phyloP scores from a whole-genome alignment of 2,329 filamentous ascomycete species.

The Penicillium sp. region DNA sequence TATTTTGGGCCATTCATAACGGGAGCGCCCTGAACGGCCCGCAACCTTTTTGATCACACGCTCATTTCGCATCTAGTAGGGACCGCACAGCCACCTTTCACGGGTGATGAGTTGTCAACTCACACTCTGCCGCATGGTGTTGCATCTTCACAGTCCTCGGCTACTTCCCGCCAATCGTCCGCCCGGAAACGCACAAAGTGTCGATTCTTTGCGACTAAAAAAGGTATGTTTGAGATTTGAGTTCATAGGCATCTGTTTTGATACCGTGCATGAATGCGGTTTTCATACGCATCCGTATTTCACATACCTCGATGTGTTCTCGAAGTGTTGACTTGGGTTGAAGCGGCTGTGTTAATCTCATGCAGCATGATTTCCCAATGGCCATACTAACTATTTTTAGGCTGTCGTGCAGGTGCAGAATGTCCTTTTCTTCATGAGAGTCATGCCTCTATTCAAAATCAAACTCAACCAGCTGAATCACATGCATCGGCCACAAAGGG shows the following conservation, averaged over 20 bases:
- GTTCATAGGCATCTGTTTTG: too few species aligned
- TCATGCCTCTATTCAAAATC: conserved; percentile 16
- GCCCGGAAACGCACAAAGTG: conserved; percentile 19
- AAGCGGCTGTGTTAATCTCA: background rate
- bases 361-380: too few species aligned
- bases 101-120: conserved; percentile 29
- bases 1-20: background rate
- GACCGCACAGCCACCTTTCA: conserved; percentile 15
- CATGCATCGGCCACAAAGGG: conserved; percentile 7
- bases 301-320: too few species aligned
- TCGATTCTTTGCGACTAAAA: conserved; percentile 24
- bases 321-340: too few species aligned
- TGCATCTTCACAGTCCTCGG: conserved; percentile 12
- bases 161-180: conserved; percentile 14
- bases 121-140: conserved; percentile 25
- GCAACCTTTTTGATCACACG: conserved; percentile 32
- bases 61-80: conserved; percentile 24
- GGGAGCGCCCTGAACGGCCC: conserved; percentile 15
- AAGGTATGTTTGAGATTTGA: conserved; percentile 18
- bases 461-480: conserved; percentile 14
- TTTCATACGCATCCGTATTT: too few species aligned
- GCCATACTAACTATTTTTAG: conserved; percentile 33
- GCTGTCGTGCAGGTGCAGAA: conserved; percentile 49
- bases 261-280: too few species aligned
- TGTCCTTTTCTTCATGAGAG: conserved; percentile 49